Evolutionary conservation across 331 rosid genomes (phyloP).

Genomic region (Cydonia oblonga): DNA sequence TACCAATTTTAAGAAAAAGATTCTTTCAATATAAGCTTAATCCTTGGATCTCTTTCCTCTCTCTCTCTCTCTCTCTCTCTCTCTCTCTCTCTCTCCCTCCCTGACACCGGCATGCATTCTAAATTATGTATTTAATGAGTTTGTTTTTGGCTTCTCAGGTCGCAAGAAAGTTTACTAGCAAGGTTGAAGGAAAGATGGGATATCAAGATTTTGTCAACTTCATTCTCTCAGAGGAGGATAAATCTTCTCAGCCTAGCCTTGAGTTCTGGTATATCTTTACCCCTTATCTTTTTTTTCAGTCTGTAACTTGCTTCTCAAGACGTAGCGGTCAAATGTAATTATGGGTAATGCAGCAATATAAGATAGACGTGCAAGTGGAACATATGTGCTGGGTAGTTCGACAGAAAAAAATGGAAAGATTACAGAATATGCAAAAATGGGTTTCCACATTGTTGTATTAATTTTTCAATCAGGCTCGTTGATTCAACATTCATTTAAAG

Average conservation of each 20-base stretch:
- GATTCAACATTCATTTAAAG: not conserved
- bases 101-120: not conserved
- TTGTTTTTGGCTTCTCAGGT: conserved; percentile 41
- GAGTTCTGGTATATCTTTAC: conserved; percentile 72
- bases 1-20: conserved; percentile 8
- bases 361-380: not conserved
- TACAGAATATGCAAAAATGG: not conserved
- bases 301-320: not conserved
- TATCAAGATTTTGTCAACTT: conserved; percentile 98
- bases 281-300: conserved; percentile 5
- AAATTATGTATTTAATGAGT: conserved; percentile 7
- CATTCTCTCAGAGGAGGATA: conserved; percentile 96
- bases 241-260: conserved; percentile 91
- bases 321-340: not conserved
- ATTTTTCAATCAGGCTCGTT: not conserved
- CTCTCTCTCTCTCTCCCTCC: not conserved
- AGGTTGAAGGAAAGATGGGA: conserved; percentile 96
- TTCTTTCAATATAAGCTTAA: not conserved
- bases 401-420: not conserved
- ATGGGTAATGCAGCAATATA: not conserved
- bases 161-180: conserved; percentile 85
- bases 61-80: not conserved
- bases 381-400: not conserved
- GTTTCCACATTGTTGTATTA: not conserved
- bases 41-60: too few relatives aligned